Evolutionary conservation across 805 yeast species (phyloP).

Genomic region (Schwanniomyces vanrijiae): DNA sequence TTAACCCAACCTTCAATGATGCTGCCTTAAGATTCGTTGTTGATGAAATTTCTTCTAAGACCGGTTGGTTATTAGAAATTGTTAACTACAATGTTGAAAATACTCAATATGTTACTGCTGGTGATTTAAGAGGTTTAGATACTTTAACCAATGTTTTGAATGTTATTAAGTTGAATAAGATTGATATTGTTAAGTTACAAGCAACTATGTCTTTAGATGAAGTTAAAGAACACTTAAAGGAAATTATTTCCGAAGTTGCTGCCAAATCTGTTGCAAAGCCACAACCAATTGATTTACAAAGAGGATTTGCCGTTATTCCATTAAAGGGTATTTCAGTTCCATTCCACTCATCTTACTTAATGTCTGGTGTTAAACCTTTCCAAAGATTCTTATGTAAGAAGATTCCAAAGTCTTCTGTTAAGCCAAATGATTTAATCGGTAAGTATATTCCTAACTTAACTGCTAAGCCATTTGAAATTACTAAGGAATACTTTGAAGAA

Average conservation of each 20-base stretch:
- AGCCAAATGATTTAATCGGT: slow-evolving; percentile 88
- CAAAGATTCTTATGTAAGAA: slow-evolving; percentile 95
- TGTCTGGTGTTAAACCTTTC: slow-evolving; percentile 99
- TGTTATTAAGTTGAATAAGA: slow-evolving; percentile 89
- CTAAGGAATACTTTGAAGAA: slow-evolving; percentile 96
- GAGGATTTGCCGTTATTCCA: slow-evolving; percentile 98
- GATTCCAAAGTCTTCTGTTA: slow-evolving; percentile 91
- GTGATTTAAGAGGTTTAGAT: slow-evolving; percentile 95
- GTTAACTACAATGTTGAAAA: slow-evolving; percentile 98
- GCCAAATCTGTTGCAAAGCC: slow-evolving; percentile 82
- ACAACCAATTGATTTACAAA: slow-evolving; percentile 94
- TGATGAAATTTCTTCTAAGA: slow-evolving; percentile 77
- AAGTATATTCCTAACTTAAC: slow-evolving; percentile 98
- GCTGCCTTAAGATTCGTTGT: slow-evolving; percentile 94
- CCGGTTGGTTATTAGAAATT: slow-evolving; percentile 94
- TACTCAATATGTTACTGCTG: slow-evolving; percentile 98
- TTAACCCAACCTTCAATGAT: slow-evolving; percentile 84
- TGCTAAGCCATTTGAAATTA: slow-evolving; percentile 93
- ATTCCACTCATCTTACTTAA: slow-evolving; percentile 97
- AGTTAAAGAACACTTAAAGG: slow-evolving; percentile 83
- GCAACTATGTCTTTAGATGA: slow-evolving; percentile 81
- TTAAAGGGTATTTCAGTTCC: slow-evolving; percentile 99
- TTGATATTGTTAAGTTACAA: slow-evolving; percentile 86
- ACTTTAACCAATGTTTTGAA: slow-evolving; percentile 90
- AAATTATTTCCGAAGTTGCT: slow-evolving; percentile 84